Base-by-base conservation (phyloP, 179 eudicot genomes). In the Silene coronaria region DNA sequence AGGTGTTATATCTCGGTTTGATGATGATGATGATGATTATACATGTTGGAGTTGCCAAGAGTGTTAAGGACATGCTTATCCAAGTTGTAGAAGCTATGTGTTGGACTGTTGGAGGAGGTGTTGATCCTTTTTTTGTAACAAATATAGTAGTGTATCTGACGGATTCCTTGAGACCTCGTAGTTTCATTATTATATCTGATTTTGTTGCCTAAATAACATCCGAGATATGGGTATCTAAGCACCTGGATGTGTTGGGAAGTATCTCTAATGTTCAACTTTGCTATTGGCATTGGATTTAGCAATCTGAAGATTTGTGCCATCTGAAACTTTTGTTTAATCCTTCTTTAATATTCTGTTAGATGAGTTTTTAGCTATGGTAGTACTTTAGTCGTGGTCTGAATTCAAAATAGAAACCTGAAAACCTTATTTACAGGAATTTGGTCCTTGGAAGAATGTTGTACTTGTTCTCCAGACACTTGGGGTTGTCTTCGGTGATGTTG, bases 401-500 rank as follows among this genome's bases (percentile, higher is more conserved):
- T n/a, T 9, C 72, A 59, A n/a, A 70, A 23, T 27, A 74, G 74
- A 76, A 70, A 48, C 74, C n/a, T 73, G 28, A 58, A 68, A 76
- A 67, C 77, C 72, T 79, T 58, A 73, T 75, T 16, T 76, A 86
- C 91, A 95, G 99, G 99, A 92, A 83, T 82, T 82, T 84, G 89
- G 87, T 74, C 60, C 82, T 59, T 89, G 97, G 84, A 87, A 89
- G 86, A 86, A 78, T 71, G 76, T 89, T 34, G 67, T 88, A 51
- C 83, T 95, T 79, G 82, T 84, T 64, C 88, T 89, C 67, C 99
- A 95, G 87, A 88, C 89, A 70, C 95, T 95, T 42, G 99, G 97
- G 72, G 91, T 89, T 78, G 97, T 95, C 42, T 95, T 95, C 81
- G 99, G 99, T 69, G 98, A 95, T 86, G 97, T 95, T 77, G 99